Evolutionary conservation across 306 rosid genomes (phyloP), one percentile per base, ranked within the genome.

Genomic region (Fragaria vesca): DNA sequence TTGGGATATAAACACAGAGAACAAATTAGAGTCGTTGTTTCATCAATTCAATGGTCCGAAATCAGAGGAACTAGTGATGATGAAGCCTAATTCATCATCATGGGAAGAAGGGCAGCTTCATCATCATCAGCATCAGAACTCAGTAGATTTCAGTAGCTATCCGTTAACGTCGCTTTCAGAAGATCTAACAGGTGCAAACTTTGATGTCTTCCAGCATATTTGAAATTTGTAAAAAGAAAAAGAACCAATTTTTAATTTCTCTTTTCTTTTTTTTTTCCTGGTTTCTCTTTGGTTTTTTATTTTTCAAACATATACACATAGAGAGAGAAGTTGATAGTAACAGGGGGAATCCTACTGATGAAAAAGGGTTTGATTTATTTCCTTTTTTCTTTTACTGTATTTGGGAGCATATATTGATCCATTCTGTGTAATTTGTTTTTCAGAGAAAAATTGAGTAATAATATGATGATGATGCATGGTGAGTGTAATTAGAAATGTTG

Each of bases 141-240:
- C 97, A 0, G 79, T 84, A 77, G 92, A 91, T 87, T 91, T 94
- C 88, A 83, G 71, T 87, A 80, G 85, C 96, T 93, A 84, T 90
- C 97, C 99, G 0, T 85, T 90, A 81, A 86, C 89, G 79, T 89
- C 96, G 67, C 87, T 93, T 9, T 90, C 97, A 80, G 91, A 89
- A 76, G 93, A 93, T 86, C 84, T 91, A 87, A 82, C 90, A 65
- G 88, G 81, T 75, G 86, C 81, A 83, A 87, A 81, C 85, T 95
- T 93, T 90, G 94, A 93, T 85, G 90, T 85, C 11, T 93, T 95
- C 85, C 91, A 90, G 68, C 91, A 90, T 45, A 87, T 93, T 69
- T 95, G 85, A 91, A 83, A 81, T 58, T 62, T 88, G 92, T 79
- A 81, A 72, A 65, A 65, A 65, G 42, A 38, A 32, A 66, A 66